phyloP scores from a whole-genome alignment of 1,284 basidiomycete species.

The Pseudozyma sp. region DNA sequence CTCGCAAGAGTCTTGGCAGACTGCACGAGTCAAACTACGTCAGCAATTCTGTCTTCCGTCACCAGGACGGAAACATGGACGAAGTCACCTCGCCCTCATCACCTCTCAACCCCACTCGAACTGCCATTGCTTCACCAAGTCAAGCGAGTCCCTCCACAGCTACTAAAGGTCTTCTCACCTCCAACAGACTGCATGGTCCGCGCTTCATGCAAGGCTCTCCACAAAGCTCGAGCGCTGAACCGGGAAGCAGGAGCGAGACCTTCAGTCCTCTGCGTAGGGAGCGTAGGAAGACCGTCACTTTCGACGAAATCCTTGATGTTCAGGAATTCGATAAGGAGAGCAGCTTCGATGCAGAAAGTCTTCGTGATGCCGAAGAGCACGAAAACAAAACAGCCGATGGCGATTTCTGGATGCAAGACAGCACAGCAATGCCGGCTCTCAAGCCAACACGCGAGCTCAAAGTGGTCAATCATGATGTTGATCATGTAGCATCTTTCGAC shows the following conservation, averaged over 20 bases:
- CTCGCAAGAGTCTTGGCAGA: conserved; percentile 52
- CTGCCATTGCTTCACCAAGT: not conserved
- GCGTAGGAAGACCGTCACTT: conserved; percentile 78
- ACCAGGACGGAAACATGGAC: conserved; percentile 61
- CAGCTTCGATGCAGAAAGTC: conserved; percentile 57
- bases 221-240: conserved; percentile 5
- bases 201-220: conserved; percentile 37
- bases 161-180: conserved; percentile 80
- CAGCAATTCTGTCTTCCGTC: conserved; percentile 75
- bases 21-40: conserved; percentile 56
- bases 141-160: conserved; percentile 11
- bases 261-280: conserved; percentile 28
- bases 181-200: conserved; percentile 84
- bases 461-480: conserved; percentile 42
- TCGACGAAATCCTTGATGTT: conserved; percentile 85
- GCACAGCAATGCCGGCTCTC: not conserved
- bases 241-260: not conserved
- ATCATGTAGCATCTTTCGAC: conserved; percentile 10
- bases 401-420: conserved; percentile 24
- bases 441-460: conserved; percentile 20
- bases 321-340: conserved; percentile 74
- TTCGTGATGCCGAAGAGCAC: conserved; percentile 29
- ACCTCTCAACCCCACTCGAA: conserved; percentile 10
- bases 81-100: conserved; percentile 19
- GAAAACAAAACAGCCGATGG: conserved; percentile 20